Conservation (phyloP, 2,329 filamentous ascomycete species). For the Hypoxylon sp. region DNA sequence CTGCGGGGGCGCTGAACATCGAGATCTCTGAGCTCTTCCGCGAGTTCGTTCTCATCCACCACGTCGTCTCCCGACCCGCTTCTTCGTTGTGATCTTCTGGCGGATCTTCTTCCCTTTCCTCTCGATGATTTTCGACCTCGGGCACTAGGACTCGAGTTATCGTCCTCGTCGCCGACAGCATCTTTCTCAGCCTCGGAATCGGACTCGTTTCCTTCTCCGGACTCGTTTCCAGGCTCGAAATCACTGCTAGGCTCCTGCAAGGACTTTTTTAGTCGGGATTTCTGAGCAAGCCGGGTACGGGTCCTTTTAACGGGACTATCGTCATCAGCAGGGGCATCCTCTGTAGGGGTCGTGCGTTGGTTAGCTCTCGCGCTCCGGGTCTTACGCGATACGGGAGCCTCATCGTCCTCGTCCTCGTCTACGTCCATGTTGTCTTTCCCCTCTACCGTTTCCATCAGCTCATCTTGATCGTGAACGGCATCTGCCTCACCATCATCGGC, state of each 20-base stretch:
- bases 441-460: slow-evolving; percentile 46
- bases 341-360: slow-evolving; percentile 27
- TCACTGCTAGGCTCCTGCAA: slow-evolving; percentile 66
- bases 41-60: slow-evolving; percentile 70
- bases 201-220: slow-evolving; percentile 61
- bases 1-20: slow-evolving; percentile 61
- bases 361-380: slow-evolving; percentile 49
- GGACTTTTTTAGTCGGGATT: slow-evolving; percentile 56
- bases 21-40: slow-evolving; percentile 71
- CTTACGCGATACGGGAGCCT: slow-evolving; percentile 57
- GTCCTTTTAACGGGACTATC: slow-evolving; percentile 44
- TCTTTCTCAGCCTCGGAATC: slow-evolving; percentile 44
- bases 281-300: slow-evolving; percentile 59
- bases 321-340: slow-evolving; percentile 38
- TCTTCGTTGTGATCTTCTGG: slow-evolving; percentile 58
- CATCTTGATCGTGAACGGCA: slow-evolving; percentile 39
- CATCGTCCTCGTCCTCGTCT: slow-evolving; percentile 57
- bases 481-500: slow-evolving; percentile 34
- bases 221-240: slow-evolving; percentile 68
- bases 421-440: slow-evolving; percentile 44
- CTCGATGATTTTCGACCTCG: slow-evolving; percentile 54
- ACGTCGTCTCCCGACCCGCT: slow-evolving; percentile 64
- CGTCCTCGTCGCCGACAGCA: slow-evolving; percentile 47
- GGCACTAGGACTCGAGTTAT: slow-evolving; percentile 60
- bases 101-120: slow-evolving; percentile 53